Base-by-base conservation (phyloP, 1,139 yeast species). In the Candida mesenterica region DNA sequence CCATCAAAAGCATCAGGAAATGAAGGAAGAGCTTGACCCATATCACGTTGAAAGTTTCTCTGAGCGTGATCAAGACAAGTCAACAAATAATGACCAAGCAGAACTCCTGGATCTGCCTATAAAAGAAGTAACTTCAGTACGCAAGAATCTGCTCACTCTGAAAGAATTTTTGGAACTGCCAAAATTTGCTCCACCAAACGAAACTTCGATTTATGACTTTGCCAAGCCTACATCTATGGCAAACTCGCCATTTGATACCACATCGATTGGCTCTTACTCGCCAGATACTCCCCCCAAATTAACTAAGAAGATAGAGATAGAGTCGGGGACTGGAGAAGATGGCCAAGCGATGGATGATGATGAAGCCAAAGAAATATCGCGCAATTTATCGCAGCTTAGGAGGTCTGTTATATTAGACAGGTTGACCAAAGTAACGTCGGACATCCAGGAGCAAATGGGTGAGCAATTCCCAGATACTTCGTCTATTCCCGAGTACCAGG, bases 361-460 rank as follows among this genome's bases (percentile, higher is more conserved):
- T n/a, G 46, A 50, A 7, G 46, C 36, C 14, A 43, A 39, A 8
- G 46, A 50, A 7, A 38, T 37, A 16, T n/a, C 15, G 5, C 28
- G 28, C 10, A 25, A 25, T 14, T 15, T 25, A 14, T 25, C 28
- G 4, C 28, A 25, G 10, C 49, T 65, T 19, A 54, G 72, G 38
- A 46, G 74, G 29, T 62, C 72, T 2, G 61, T 62, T 19, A 64
- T 68, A 18, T 53, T 69, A 33, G 73, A 68, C 37, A 52, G 67
- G 26, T 54, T 69, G 32, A 62, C 64, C 17, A 62, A 66, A 40
- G 68, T 68, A 15, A 68, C 75, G 0, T 57, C 62, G 7, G 72
- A 67, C 38, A 65, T 66, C 14, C 63, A 65, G 42, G 62, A 63
- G 35, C 68, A 62, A 25, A 36, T 19, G 47, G 26, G 32, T n/a